phyloP scores from a whole-genome alignment of 2,329 filamentous ascomycete genomes.

The Remersonia thermophila region DNA sequence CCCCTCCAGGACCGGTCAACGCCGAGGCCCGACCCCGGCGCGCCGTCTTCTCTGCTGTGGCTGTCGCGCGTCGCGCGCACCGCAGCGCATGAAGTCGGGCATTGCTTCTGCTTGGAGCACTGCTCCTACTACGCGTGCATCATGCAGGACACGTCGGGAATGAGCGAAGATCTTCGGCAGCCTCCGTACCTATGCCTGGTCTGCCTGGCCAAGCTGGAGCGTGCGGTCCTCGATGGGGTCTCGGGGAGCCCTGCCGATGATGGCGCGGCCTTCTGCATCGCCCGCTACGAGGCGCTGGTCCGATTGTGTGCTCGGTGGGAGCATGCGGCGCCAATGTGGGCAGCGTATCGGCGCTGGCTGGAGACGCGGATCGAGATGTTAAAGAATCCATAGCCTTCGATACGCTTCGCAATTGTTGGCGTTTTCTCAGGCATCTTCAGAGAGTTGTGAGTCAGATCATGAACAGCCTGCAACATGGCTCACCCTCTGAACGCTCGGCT shows the following conservation, averaged over 20 bases:
- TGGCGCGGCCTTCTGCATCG: constrained; percentile 17
- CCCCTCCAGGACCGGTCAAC: too few relatives aligned
- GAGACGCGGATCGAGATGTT: constrained; percentile 11
- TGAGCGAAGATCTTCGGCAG: constrained; percentile 47
- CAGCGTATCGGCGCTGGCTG: constrained; percentile 34
- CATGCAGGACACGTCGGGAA: constrained; percentile 47
- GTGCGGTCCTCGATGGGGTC: constrained; percentile 17
- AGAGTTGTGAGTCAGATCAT: not conserved
- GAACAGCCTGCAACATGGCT: not conserved
- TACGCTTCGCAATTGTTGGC: too few relatives aligned
- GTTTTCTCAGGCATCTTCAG: not conserved
- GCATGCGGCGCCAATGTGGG: constrained; percentile 33
- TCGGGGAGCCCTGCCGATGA: constrained; percentile 8
- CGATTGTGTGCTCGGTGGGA: constrained; percentile 30
- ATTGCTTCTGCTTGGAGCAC: constrained; percentile 55
- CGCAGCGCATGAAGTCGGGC: constrained; percentile 51
- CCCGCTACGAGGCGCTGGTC: constrained; percentile 29
- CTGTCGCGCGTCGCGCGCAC: constrained; percentile 45
- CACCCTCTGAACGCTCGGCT: not conserved
- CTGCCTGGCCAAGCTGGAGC: constrained; percentile 41
- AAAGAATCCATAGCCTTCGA: not conserved
- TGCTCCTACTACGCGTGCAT: constrained; percentile 53
- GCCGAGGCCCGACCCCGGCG: too few relatives aligned
- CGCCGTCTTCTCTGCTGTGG: too few relatives aligned
- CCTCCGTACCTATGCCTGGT: constrained; percentile 52